These are phyloP conservation scores for Zymoseptoria pseudotritici DNA, from an alignment of 2,329 filamentous ascomycete genomes.

Conservation along the genomic window DNA sequence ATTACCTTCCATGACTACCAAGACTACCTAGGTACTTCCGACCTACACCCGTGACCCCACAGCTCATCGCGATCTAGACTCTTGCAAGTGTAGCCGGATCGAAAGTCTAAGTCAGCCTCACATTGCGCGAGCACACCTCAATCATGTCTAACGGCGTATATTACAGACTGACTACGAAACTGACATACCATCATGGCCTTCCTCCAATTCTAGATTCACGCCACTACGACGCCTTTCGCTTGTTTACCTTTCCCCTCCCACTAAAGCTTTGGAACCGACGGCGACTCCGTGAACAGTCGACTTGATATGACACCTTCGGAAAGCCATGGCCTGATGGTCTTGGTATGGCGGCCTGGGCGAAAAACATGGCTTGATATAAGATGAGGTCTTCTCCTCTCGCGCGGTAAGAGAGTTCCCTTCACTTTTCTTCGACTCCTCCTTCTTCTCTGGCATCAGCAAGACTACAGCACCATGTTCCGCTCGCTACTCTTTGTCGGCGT, in stretches of 20 bases:
- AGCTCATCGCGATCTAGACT: too few species aligned
- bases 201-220: neutral
- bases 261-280: neutral
- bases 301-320: too few species aligned
- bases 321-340: neutral
- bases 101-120: too few species aligned
- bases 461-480: neutral
- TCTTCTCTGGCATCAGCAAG: neutral
- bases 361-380: neutral
- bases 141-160: neutral
- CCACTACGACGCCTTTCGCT: neutral
- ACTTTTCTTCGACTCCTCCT: neutral
- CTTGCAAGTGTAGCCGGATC: too few species aligned
- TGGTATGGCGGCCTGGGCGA: neutral
- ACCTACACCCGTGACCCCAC: too few species aligned
- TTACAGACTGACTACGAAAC: neutral
- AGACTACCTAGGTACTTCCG: neutral
- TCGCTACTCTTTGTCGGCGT: neutral
- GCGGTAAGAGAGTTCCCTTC: neutral
- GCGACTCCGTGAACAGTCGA: neutral
- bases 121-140: too few species aligned
- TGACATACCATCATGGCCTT: neutral
- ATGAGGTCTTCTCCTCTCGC: neutral
- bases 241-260: neutral
- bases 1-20: neutral